These are phyloP conservation scores for Maudiozyma serrabonitensis DNA, from an alignment of 805 yeast species.

Conservation along the genomic window DNA sequence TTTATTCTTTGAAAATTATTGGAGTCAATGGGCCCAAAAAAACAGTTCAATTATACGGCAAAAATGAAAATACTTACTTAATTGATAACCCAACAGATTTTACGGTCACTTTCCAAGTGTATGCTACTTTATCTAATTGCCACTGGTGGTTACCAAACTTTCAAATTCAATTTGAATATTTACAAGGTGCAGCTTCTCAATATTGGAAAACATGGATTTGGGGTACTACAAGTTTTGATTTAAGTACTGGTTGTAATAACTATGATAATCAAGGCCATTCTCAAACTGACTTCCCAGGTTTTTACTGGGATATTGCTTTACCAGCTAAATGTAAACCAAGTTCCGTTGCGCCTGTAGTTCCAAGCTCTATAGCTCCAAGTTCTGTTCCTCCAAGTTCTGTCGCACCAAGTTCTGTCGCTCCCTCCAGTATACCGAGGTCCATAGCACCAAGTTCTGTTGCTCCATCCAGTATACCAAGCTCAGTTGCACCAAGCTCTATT, in stretches of 20 bases:
- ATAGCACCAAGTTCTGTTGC: too few relatives aligned
- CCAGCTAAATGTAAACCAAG: background rate
- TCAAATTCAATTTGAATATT: slow-evolving; percentile 14
- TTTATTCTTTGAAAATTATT: slow-evolving; percentile 12
- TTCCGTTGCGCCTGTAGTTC: too few relatives aligned
- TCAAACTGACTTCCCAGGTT: slow-evolving; percentile 16
- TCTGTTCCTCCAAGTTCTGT: too few relatives aligned
- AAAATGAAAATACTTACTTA: slow-evolving; percentile 9
- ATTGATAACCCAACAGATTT: slow-evolving; percentile 16
- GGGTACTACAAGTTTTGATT: slow-evolving; percentile 11
- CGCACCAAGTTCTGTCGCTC: too few relatives aligned
- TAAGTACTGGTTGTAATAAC: slow-evolving; percentile 14
- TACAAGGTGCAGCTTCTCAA: slow-evolving; percentile 7
- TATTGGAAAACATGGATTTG: slow-evolving; percentile 9
- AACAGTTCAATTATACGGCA: slow-evolving; percentile 11
- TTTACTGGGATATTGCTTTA: slow-evolving; percentile 5
- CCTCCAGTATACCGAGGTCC: too few relatives aligned
- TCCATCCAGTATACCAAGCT: too few relatives aligned
- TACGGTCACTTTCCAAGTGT: slow-evolving; percentile 12
- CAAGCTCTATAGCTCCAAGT: too few relatives aligned
- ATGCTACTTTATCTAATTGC: slow-evolving; percentile 4
- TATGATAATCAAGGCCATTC: slow-evolving; percentile 13
- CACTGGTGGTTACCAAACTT: slow-evolving; percentile 16
- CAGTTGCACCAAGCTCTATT: too few relatives aligned
- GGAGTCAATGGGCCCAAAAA: slow-evolving; percentile 13